A percentile compares a stretch with the other conserved stretches of the same genome.
phyloP scores from a whole-genome alignment of 2,329 filamentous ascomycete genomes.

The Xylaria arbuscula region DNA sequence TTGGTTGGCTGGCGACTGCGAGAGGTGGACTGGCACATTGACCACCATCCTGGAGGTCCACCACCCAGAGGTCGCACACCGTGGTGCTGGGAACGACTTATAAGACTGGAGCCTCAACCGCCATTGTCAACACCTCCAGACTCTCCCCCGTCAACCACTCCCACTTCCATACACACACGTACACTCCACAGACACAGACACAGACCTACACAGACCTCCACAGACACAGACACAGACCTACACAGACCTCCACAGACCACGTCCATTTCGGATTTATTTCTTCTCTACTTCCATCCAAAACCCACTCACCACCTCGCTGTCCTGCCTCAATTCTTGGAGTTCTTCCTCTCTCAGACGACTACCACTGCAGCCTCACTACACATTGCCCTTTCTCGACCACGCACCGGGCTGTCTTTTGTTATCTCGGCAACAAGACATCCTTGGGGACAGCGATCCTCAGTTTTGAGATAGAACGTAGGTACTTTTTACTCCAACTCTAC shows the following conservation, averaged over 20 bases:
- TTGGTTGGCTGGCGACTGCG: not conserved
- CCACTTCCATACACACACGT: not conserved
- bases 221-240: no score
- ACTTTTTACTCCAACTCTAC: not conserved
- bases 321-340: not conserved
- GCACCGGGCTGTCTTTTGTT: not conserved
- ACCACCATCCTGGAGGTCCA: not conserved
- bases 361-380: not conserved
- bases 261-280: not conserved
- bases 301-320: not conserved
- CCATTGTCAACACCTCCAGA: not conserved
- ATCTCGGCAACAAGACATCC: not conserved
- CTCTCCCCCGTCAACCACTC: not conserved
- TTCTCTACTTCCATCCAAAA: not conserved
- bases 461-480: not conserved
- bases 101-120: not conserved
- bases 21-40: not conserved
- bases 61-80: not conserved
- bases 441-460: not conserved
- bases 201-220: no score
- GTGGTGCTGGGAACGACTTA: not conserved
- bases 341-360: not conserved
- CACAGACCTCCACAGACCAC: no score
- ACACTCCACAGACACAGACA: no score
- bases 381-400: not conserved